Base-by-base conservation (phyloP, 495 filamentous ascomycete genomes). In the Immersiella caudata region DNA sequence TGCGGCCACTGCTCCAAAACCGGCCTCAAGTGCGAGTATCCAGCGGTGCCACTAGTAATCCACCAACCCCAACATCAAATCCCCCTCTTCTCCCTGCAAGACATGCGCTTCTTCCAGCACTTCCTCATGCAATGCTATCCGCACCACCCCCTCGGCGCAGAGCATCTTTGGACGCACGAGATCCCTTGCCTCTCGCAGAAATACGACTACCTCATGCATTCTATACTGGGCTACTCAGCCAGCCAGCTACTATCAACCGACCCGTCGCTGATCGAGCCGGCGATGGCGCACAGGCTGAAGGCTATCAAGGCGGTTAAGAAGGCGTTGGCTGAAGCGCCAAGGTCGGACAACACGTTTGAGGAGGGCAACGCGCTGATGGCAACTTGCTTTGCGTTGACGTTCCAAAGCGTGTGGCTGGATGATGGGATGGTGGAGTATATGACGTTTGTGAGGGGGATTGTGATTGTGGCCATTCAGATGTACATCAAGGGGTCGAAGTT, bases 21-120 rank as follows among this genome's bases (percentile, higher is more conserved):
- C 52, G 84, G 83, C 0, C 71, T 90, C 62, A 76, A 80, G 24
- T 90, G 88, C 76, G 82, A 85, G 69, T 89, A 88, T 70, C 86
- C 87, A 5, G 67, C 80, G 3, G 67, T 74, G 26, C 82, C 81
- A 11, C 77, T 74, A 69, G 72, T 82, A 16, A 70, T 75, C 12
- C 81, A 81, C 58, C 65, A 82, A 78, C 80, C 80, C 0, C 77
- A 78, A 29, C 73, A 80, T 50, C 78, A 79, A 24, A 71, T 80
- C 29, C 82, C 83, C 21, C 69, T 84, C 0, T 87, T 87, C 73
- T 83, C 79, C 40, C 75, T 83, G 20, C 78, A 84, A 22, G 87
- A 89, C 73, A 84, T 89, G 74, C 81, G 86, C 59, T 83, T 88
- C 68, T 89, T 89, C 74, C 85, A 90, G 73, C 84, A 88, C 67